Percentiles rank a stretch among this genome's conserved stretches.
Conservation (phyloP, 345 rosid species). For the Salix exigua region DNA sequence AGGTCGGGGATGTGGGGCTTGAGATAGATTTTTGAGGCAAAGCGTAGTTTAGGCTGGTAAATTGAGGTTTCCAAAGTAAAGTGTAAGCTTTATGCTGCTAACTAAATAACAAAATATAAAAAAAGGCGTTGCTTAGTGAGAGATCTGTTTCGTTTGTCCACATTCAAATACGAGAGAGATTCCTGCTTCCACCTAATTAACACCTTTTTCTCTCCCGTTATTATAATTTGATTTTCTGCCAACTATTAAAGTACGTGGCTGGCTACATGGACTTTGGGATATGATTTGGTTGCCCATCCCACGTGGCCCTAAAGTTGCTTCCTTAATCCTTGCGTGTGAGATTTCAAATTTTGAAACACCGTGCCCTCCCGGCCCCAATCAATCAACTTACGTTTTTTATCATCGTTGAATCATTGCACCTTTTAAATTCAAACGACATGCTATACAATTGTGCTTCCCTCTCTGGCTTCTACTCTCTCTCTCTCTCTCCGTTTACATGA, state of each 20-base stretch:
- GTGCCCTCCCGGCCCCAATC: neutral
- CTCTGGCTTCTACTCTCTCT: conserved; percentile 14
- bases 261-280: conserved; percentile 20
- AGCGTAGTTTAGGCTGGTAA: conserved; percentile 25
- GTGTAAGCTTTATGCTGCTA: conserved; percentile 31
- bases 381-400: neutral
- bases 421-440: conserved; percentile 26
- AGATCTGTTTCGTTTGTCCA: conserved; percentile 35
- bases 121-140: conserved; percentile 23
- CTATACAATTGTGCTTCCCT: neutral
- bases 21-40: neutral
- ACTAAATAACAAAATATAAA: conserved; percentile 16
- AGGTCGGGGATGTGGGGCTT: neutral
- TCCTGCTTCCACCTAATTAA: conserved; percentile 11
- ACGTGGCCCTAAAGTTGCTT: conserved; percentile 29
- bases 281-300: conserved; percentile 15
- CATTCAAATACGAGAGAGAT: conserved; percentile 33
- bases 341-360: conserved; percentile 49
- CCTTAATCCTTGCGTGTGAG: conserved; percentile 2
- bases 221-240: conserved; percentile 5
- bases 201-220: neutral
- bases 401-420: conserved; percentile 23
- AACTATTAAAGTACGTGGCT: neutral
- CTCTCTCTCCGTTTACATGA: neutral
- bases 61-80: conserved; percentile 27